Percentiles rank a stretch among this genome's conserved stretches.
These are phyloP conservation scores for Aureobasidium sp. DNA, from an alignment of 2,329 filamentous ascomycete species.

Conservation along the genomic window DNA sequence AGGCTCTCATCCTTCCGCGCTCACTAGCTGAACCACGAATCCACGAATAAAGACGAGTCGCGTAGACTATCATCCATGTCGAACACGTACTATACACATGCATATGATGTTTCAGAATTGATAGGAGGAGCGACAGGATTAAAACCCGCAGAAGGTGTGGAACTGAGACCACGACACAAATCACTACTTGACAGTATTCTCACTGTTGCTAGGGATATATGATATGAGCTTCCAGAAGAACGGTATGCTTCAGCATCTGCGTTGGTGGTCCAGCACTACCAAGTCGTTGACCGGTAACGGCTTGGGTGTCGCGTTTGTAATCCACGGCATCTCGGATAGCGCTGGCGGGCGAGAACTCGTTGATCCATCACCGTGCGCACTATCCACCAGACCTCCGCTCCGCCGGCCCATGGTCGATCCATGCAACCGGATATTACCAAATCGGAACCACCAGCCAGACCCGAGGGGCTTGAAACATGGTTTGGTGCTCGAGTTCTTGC, in stretches of 20 bases:
- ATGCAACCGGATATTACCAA: not conserved
- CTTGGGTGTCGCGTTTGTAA: not conserved
- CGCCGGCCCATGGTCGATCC: conserved; percentile 6
- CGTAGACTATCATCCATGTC: not conserved
- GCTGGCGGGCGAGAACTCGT: conserved; percentile 6
- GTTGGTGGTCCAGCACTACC: not conserved
- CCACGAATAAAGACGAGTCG: not conserved
- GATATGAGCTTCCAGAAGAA: not conserved
- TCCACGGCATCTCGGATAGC: not conserved
- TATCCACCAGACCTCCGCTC: not conserved
- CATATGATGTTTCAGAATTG: not conserved
- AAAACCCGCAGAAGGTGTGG: not conserved
- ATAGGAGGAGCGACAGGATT: not conserved
- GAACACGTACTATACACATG: not conserved
- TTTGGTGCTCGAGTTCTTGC: not conserved
- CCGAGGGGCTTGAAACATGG: not conserved
- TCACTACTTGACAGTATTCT: not conserved
- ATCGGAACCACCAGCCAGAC: not conserved
- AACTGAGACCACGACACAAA: not conserved
- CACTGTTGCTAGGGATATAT: not conserved
- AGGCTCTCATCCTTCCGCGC: not conserved
- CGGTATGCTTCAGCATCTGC: not conserved
- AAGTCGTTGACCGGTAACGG: not conserved
- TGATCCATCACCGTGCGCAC: not conserved
- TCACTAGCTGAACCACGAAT: not conserved